phyloP scores from a whole-genome alignment of 2,329 filamentous ascomycete genomes.

The Cladophialophora exuberans region DNA sequence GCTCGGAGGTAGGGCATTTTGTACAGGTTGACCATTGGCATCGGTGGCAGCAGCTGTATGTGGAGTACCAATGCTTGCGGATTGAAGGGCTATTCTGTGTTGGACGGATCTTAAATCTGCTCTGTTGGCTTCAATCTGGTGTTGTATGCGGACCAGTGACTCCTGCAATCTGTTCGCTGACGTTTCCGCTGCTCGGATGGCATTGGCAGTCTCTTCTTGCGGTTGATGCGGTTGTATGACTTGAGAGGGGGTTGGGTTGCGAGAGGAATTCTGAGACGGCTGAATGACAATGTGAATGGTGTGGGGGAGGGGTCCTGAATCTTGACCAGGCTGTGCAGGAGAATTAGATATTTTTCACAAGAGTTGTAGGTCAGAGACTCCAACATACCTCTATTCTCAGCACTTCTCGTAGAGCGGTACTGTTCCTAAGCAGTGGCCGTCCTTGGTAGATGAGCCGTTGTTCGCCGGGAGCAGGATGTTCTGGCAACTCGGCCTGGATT shows the following conservation, averaged over 20 bases:
- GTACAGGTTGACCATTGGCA: constrained; percentile 5
- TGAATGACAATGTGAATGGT: constrained; percentile 33
- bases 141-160: constrained; percentile 23
- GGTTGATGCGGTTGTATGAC: not conserved
- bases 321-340: constrained; percentile 7
- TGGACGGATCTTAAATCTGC: constrained; percentile 26
- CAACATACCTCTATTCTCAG: constrained; percentile 55
- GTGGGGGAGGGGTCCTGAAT: constrained; percentile 24
- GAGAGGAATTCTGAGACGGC: constrained; percentile 1
- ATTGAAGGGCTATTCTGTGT: constrained; percentile 26
- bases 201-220: constrained; percentile 1
- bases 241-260: constrained; percentile 2
- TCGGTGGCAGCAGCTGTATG: not conserved
- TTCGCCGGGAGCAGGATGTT: constrained; percentile 46
- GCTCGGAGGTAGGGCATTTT: not conserved
- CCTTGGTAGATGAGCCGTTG: constrained; percentile 65
- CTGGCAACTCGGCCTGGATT: constrained; percentile 55
- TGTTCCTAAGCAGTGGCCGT: constrained; percentile 54
- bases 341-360: not conserved
- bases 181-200: constrained; percentile 12
- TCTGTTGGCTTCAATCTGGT: constrained; percentile 26
- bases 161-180: constrained; percentile 21
- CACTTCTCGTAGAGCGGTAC: constrained; percentile 52
- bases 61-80: constrained; percentile 13
- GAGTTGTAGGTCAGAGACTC: not conserved